Evolutionary conservation across 495 filamentous ascomycete genomes (phyloP).

Genomic region (Xylaria flabelliformis): DNA sequence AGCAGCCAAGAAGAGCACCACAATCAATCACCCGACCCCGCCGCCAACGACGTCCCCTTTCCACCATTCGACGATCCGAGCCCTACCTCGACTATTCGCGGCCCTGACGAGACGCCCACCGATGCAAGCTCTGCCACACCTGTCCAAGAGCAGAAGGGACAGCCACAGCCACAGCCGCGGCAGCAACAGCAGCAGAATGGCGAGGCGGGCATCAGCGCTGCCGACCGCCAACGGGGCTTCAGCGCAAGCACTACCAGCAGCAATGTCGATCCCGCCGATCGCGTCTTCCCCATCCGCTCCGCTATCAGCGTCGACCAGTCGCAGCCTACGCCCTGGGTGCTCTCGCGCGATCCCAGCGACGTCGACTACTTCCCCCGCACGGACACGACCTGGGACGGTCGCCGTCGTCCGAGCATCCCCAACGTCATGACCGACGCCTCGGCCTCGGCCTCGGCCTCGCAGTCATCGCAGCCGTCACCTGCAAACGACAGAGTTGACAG

Average conservation of each 20-base stretch:
- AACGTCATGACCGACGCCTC: constrained; percentile 24
- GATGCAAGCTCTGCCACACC: background rate
- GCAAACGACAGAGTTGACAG: constrained; percentile 6
- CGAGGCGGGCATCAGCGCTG: constrained; percentile 29
- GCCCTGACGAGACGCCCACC: background rate
- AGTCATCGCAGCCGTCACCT: constrained; percentile 18
- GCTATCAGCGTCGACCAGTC: constrained; percentile 72
- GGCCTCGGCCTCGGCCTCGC: background rate
- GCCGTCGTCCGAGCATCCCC: constrained; percentile 27
- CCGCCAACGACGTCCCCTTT: background rate
- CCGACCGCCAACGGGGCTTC: constrained; percentile 38
- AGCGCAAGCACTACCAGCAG: constrained; percentile 27
- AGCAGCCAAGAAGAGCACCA: background rate
- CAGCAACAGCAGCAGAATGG: background rate
- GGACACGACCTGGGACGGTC: constrained; percentile 38
- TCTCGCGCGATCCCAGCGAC: constrained; percentile 41
- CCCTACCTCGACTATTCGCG: background rate
- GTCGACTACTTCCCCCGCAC: constrained; percentile 38
- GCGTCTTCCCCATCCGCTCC: constrained; percentile 85
- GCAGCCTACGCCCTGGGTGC: constrained; percentile 43
- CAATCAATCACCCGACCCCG: background rate
- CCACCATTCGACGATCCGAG: background rate
- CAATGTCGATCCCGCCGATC: constrained; percentile 56
- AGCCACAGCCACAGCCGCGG: background rate
- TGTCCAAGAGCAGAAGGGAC: background rate